Conservation (phyloP, 257 asterid species). For the Capsicum rhomboideum region DNA sequence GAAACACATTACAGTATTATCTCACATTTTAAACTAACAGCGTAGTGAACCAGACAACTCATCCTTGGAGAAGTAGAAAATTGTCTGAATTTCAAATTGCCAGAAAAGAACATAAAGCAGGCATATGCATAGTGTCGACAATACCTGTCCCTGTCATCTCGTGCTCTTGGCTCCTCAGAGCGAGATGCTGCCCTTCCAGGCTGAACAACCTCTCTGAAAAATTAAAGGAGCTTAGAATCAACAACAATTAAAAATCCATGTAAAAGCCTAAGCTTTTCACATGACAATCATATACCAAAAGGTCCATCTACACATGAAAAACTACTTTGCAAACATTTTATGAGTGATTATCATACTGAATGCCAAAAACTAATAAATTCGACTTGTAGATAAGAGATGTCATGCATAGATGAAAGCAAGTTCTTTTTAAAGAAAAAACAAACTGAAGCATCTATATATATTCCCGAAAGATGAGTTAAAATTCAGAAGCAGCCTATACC, state of each 20-base stretch:
- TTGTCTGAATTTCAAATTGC: not conserved
- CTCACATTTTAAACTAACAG: not conserved
- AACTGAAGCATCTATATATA: not conserved
- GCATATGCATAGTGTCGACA: not conserved
- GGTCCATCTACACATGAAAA: not conserved
- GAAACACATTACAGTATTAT: not conserved
- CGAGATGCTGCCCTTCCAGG: constrained; percentile 65
- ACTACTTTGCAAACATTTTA: not conserved
- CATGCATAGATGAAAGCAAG: not conserved
- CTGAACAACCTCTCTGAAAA: constrained; percentile 67
- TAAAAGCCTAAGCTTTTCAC: not conserved
- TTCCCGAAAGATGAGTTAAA: not conserved
- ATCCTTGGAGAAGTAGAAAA: not conserved
- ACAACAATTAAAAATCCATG: not conserved
- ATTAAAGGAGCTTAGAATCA: not conserved
- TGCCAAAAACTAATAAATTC: not conserved
- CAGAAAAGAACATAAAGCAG: not conserved
- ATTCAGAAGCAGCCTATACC: not conserved
- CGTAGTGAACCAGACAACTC: not conserved
- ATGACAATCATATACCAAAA: not conserved
- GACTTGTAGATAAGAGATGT: not conserved
- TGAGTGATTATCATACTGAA: not conserved
- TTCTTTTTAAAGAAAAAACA: not conserved
- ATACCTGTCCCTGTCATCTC: constrained; percentile 72
- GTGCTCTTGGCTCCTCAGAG: constrained; percentile 86